phyloP scores from a whole-genome alignment of 805 yeast species.

The Candida germanica region DNA sequence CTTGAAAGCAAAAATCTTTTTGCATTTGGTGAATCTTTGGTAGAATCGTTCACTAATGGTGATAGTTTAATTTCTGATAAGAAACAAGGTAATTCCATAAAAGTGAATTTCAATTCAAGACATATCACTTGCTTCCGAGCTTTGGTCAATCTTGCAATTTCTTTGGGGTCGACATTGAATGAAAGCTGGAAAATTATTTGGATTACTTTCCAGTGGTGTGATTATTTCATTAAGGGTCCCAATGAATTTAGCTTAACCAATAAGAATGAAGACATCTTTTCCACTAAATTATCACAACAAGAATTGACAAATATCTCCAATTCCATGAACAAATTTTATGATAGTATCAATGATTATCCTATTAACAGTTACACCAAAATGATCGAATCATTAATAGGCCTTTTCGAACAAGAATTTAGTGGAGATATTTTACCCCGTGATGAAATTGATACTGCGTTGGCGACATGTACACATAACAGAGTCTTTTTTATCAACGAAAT shows the following conservation, averaged over 20 bases:
- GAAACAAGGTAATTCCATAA: neutral
- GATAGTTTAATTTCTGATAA: constrained; percentile 1
- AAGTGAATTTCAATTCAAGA: constrained; percentile 49
- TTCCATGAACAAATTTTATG: constrained; percentile 59
- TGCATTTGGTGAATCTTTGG: constrained; percentile 50
- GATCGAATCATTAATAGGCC: constrained; percentile 42
- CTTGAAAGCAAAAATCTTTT: constrained; percentile 29
- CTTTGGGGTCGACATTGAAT: constrained; percentile 73
- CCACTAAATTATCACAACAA: constrained; percentile 14
- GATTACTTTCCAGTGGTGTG: constrained; percentile 75
- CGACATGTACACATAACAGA: constrained; percentile 52
- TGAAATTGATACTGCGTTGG: constrained; percentile 9
- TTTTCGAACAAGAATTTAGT: constrained; percentile 26
- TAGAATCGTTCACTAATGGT: constrained; percentile 34
- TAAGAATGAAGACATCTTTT: constrained; percentile 17
- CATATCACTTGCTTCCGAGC: constrained; percentile 79
- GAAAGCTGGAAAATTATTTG: constrained; percentile 60
- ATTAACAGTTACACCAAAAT: constrained; percentile 48
- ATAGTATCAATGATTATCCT: constrained; percentile 56
- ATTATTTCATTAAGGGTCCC: constrained; percentile 63
- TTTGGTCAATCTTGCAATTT: constrained; percentile 67
- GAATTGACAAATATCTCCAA: constrained; percentile 53
- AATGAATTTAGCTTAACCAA: constrained; percentile 29
- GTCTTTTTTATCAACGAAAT: constrained; percentile 54
- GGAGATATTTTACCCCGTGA: constrained; percentile 7